These are phyloP conservation scores for Manihot esculenta DNA, from an alignment of 441 rosid genomes.

Conservation along the genomic window DNA sequence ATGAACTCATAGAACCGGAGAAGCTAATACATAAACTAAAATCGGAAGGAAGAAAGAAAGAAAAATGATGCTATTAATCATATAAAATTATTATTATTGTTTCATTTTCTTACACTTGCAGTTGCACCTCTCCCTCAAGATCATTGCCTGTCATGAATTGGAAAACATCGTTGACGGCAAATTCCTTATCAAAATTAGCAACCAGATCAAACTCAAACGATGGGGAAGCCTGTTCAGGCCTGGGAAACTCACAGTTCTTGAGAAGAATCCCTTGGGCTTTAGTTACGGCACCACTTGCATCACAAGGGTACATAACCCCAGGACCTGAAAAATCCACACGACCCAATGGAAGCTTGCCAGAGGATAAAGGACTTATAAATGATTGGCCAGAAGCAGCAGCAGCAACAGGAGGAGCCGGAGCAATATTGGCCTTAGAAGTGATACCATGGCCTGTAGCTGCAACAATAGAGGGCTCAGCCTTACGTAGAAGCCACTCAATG, in stretches of 20 bases:
- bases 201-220: conserved; percentile 16
- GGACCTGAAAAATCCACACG: conserved; percentile 7
- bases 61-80: too few species aligned
- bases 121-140: not conserved
- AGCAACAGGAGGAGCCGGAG: too few species aligned
- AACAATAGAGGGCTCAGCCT: conserved; percentile 36
- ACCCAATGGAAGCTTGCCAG: not conserved
- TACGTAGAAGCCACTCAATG: conserved; percentile 34
- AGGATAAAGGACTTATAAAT: not conserved
- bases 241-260: conserved; percentile 5
- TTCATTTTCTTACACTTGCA: too few species aligned
- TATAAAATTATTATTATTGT: too few species aligned
- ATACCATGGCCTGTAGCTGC: conserved; percentile 27
- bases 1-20: too few species aligned
- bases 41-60: too few species aligned
- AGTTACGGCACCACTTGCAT: not conserved
- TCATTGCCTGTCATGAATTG: not conserved
- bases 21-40: too few species aligned
- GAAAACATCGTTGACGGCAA: conserved; percentile 24
- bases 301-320: not conserved
- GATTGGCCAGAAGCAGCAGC: not conserved
- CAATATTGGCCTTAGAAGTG: not conserved
- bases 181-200: conserved; percentile 21
- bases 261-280: not conserved
- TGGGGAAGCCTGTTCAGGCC: not conserved